phyloP scores from a whole-genome alignment of 129 eudicot genomes.

The Deinandra increscens region DNA sequence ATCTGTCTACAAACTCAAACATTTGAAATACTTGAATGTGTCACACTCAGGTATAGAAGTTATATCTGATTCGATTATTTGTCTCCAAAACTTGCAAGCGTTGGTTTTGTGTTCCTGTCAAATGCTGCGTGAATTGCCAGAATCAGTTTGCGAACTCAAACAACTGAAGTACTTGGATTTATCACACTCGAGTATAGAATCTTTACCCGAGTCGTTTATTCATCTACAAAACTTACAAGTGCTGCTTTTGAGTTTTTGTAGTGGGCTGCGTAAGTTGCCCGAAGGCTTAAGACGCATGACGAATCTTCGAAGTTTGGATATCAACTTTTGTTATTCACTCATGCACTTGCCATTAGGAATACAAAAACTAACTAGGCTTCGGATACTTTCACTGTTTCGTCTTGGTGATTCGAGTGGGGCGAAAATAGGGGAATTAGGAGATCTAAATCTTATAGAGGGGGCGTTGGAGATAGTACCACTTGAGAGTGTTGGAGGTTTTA shows the following conservation, averaged over 20 bases:
- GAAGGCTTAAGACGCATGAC: conserved; percentile 15
- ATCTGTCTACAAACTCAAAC: neutral
- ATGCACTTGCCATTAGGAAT: conserved; percentile 4
- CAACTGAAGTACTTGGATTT: conserved; percentile 31
- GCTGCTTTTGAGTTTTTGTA: conserved; percentile 13
- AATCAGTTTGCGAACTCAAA: conserved; percentile 22
- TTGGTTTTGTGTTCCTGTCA: neutral
- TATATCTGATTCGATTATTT: conserved; percentile 25
- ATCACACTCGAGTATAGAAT: conserved; percentile 21
- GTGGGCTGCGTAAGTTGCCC: neutral
- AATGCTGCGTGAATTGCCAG: neutral
- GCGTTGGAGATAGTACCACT: neutral
- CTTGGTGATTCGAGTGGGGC: conserved; percentile 1
- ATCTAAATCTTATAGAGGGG: conserved; percentile 22
- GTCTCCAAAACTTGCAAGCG: conserved; percentile 37
- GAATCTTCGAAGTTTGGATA: conserved; percentile 17
- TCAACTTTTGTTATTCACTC: neutral
- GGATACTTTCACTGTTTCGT: neutral
- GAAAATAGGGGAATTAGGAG: neutral
- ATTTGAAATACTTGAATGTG: conserved; percentile 2
- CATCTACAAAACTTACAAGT: conserved; percentile 39
- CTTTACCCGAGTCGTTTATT: conserved; percentile 40
- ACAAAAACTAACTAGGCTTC: neutral
- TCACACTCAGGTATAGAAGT: neutral
- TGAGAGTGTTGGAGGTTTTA: conserved; percentile 10